These are phyloP conservation scores for Cicer yamashitae DNA, from an alignment of 306 rosid species.

Conservation along the genomic window DNA sequence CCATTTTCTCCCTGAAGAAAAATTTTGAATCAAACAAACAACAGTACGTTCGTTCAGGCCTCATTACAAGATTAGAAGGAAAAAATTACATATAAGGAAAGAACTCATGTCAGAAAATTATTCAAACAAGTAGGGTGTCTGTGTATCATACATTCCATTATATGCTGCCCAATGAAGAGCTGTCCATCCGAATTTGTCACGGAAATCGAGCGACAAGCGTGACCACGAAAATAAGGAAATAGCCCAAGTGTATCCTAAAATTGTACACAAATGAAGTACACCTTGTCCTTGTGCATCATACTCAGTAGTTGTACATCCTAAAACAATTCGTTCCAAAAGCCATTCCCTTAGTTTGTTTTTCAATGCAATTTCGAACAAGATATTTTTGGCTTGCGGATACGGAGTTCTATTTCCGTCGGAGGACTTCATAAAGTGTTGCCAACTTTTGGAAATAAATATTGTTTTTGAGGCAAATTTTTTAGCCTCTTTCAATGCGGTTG, in stretches of 20 bases:
- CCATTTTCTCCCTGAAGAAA: constrained; percentile 83
- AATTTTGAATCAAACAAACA: constrained; percentile 26
- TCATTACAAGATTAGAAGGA: constrained; percentile 30
- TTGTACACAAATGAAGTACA: constrained; percentile 83
- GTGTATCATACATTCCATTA: constrained; percentile 68
- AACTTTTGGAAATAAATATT: constrained; percentile 59
- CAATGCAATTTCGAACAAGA: constrained; percentile 67
- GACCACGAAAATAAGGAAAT: constrained; percentile 66
- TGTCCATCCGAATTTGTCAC: constrained; percentile 93
- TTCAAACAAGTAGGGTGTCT: constrained; percentile 27
- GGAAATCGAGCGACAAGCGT: constrained; percentile 81
- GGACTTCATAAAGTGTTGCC: constrained; percentile 62
- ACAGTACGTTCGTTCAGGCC: not conserved
- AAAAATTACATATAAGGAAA: constrained; percentile 1
- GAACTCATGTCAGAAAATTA: too few species aligned
- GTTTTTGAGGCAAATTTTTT: constrained; percentile 63
- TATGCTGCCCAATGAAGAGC: constrained; percentile 99
- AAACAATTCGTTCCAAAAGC: constrained; percentile 75
- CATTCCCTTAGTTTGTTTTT: constrained; percentile 78
- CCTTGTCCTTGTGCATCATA: constrained; percentile 83
- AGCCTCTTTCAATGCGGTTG: constrained; percentile 61
- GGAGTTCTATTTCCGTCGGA: constrained; percentile 53
- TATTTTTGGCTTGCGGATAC: constrained; percentile 67
- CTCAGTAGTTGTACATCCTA: constrained; percentile 61
- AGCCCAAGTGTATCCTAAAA: constrained; percentile 82